phyloP scores from a whole-genome alignment of 495 filamentous ascomycete genomes.

The Hyaloscypha bicolor region DNA sequence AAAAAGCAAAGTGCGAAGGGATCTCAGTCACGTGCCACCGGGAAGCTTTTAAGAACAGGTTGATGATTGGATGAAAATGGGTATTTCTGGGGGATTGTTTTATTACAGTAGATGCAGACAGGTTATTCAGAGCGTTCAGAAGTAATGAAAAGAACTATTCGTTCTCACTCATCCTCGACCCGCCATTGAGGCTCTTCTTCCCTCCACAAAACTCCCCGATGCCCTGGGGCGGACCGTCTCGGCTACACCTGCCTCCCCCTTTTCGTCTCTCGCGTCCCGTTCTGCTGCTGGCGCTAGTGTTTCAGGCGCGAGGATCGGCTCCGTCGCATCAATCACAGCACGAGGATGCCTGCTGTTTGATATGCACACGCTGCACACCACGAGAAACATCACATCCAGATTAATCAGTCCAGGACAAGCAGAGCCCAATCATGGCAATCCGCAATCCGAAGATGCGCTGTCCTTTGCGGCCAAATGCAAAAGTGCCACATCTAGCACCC shows the following conservation, averaged over 20 bases:
- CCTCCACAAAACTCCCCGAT: neutral
- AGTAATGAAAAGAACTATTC: no score
- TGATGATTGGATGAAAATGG: no score
- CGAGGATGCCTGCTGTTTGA: neutral
- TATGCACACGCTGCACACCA: neutral
- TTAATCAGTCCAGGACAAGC: neutral
- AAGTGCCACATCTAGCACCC: neutral
- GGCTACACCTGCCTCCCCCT: neutral
- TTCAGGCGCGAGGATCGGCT: neutral
- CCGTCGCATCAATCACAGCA: conserved; percentile 4
- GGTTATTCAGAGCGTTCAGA: no score
- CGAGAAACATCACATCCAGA: conserved; percentile 4
- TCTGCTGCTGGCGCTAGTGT: conserved; percentile 2
- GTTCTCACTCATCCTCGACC: neutral
- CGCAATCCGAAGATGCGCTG: neutral
- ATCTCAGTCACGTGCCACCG: no score
- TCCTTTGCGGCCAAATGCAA: neutral
- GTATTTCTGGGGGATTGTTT: no score
- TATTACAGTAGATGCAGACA: no score
- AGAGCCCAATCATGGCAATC: neutral
- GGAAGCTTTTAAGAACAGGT: no score
- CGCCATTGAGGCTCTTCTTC: neutral
- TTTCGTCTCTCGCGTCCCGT: neutral
- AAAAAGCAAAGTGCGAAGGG: no score
- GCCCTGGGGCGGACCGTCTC: neutral